Percentiles rank a stretch among this genome's conserved stretches.
Conservation (phyloP, 345 rosid genomes). For the Populus simonii region DNA sequence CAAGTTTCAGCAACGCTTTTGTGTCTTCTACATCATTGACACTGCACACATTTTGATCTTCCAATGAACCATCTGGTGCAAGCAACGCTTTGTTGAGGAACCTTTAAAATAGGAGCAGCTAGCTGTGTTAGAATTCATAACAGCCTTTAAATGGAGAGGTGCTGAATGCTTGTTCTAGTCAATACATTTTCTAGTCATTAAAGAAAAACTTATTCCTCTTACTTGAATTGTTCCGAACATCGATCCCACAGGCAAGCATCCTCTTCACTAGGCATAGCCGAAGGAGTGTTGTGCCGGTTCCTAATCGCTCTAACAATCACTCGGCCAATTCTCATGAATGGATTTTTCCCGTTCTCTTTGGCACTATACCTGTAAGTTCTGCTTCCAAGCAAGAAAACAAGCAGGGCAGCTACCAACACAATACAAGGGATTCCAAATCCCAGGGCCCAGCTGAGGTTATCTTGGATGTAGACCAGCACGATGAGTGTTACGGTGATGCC, state of each 20-base stretch:
- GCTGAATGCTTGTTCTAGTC: too few relatives aligned
- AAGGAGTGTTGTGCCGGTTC: slow-evolving; percentile 10
- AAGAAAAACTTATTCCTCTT: slow-evolving; percentile 5
- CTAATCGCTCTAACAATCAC: slow-evolving; percentile 4
- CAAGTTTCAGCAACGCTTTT: neutral
- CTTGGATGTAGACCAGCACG: slow-evolving; percentile 22
- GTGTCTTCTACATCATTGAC: neutral
- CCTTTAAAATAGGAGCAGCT: neutral
- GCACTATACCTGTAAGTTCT: slow-evolving; percentile 3
- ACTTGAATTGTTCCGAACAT: slow-evolving; percentile 19
- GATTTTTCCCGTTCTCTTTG: neutral
- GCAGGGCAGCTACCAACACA: slow-evolving; percentile 14
- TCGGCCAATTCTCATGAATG: neutral
- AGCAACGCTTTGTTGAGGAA: slow-evolving; percentile 1
- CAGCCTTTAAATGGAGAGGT: neutral
- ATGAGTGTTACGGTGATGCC: neutral
- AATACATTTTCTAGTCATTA: too few relatives aligned
- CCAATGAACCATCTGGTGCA: neutral
- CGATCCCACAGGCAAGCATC: neutral
- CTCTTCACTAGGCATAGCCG: slow-evolving; percentile 4
- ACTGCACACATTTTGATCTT: neutral
- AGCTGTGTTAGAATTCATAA: neutral
- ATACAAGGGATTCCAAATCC: slow-evolving; percentile 31
- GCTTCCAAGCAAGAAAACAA: slow-evolving; percentile 7
- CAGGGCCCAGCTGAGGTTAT: slow-evolving; percentile 27